Base-by-base conservation (phyloP, 1,284 basidiomycete genomes). In the Leccinum subrobustum region DNA sequence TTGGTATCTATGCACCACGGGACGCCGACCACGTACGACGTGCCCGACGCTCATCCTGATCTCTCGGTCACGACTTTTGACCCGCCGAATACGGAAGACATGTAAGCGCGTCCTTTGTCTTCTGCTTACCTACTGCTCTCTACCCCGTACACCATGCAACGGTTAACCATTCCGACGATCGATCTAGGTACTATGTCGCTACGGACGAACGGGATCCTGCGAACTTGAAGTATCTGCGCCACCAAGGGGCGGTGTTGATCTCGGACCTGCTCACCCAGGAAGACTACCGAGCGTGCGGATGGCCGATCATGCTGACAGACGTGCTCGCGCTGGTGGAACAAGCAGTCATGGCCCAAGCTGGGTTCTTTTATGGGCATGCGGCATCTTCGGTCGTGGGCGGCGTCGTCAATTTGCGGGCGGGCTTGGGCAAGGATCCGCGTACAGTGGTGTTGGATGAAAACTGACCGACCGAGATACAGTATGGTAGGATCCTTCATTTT, bases 251-350 rank as follows among this genome's bases (percentile, higher is more conserved):
- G 1, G 54, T 83, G 16, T 65, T 83, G 59, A 70, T 83, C 56
- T 50, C 67, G 14, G 80, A 83, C 63, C 67, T 82, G 0, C 67
- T 82, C 56, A 50, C 48, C 6, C 47, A 50, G 23, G 47, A 25
- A 11, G 42, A 44, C 39, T 3, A 18, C 39, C 39, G n/a, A 3
- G 63, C 63, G 47, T 72, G 79, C 29, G 80, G 79, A 4, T 81
- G 79, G 78, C 65, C 75, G 14, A 67, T 81, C 31, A 65, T 81
- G 60, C 53, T 81, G 59, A 78, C 77, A 31, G 81, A 83, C 60
- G 72, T 83, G 18, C 65, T 78, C 27, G 79, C 76, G 3, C 63
- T 82, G 50, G 71, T 82, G 37, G 80, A 82, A 61, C 81, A 83
- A 66, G 69, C 73, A 39, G 61, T 77, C 29, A 67, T 81, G 56